These are phyloP conservation scores for Sporothrix phasma DNA, from an alignment of 2,329 filamentous ascomycete species.

Conservation along the genomic window DNA sequence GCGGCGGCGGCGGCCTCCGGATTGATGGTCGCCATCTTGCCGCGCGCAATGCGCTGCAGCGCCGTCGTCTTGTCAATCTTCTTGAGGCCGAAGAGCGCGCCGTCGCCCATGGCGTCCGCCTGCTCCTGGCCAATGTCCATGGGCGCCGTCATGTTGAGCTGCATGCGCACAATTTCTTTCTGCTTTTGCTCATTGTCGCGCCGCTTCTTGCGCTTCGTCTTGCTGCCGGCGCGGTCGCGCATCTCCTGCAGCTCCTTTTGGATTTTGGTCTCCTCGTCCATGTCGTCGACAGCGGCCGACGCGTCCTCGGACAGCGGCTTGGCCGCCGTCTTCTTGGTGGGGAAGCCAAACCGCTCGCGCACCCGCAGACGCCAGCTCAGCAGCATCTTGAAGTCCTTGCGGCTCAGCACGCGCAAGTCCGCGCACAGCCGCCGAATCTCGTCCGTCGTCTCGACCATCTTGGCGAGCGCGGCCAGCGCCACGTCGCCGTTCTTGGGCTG, in stretches of 20 bases:
- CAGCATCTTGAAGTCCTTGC: conserved; percentile 87
- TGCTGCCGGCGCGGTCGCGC: conserved; percentile 65
- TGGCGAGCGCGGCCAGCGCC: conserved; percentile 73
- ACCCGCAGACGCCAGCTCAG: conserved; percentile 84
- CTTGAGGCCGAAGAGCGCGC: conserved; percentile 80
- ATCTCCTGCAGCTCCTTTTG: conserved; percentile 79
- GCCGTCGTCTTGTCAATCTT: conserved; percentile 66
- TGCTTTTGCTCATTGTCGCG: conserved; percentile 90
- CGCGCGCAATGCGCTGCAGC: conserved; percentile 58
- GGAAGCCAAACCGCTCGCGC: conserved; percentile 81
- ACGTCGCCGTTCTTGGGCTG: conserved; percentile 75
- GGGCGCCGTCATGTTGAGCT: conserved; percentile 92
- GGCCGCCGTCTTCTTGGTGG: conserved; percentile 55
- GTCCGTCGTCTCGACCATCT: conserved; percentile 74
- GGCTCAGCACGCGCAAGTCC: conserved; percentile 81
- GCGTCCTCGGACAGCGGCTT: conserved; percentile 54
- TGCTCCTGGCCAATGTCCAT: conserved; percentile 95
- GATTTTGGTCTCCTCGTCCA: conserved; percentile 90
- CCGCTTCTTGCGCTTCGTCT: conserved; percentile 73
- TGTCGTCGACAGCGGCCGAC: conserved; percentile 69
- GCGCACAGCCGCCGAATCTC: conserved; percentile 71
- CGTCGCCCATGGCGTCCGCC: conserved; percentile 64
- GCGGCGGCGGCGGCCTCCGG: conserved; percentile 14
- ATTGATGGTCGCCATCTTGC: conserved; percentile 64
- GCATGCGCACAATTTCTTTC: conserved; percentile 90